Evolutionary conservation across 176 grass and related monocot genomes (phyloP).

Genomic region (Carex kokanica): DNA sequence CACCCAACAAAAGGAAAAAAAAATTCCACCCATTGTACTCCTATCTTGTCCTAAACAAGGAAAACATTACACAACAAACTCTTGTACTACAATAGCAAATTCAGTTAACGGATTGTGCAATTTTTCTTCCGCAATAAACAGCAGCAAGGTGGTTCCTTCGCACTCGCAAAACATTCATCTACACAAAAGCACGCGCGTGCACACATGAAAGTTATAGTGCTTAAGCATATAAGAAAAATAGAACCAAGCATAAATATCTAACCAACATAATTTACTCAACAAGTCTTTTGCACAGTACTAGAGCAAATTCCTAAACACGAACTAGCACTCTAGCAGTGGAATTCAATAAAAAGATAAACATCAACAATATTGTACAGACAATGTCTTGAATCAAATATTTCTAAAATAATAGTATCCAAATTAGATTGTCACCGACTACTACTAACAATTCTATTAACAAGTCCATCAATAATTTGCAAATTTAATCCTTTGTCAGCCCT

Average conservation of each 20-base stretch:
- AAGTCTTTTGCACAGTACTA: constrained; percentile 5
- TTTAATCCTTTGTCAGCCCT: background rate
- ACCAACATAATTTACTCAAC: constrained; percentile 12
- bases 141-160: background rate
- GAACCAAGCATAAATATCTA: background rate
- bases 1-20: background rate
- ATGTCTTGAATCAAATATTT: constrained; percentile 9
- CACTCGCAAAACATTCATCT: background rate
- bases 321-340: constrained; percentile 21
- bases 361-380: constrained; percentile 23
- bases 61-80: background rate
- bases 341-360: constrained; percentile 10
- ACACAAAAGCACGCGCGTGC: no score
- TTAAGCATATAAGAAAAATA: background rate
- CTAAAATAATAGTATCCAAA: constrained; percentile 23
- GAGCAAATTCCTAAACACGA: constrained; percentile 4
- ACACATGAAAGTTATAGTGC: background rate
- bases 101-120: background rate
- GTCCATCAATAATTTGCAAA: constrained; percentile 13
- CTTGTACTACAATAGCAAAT: background rate
- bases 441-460: constrained; percentile 18
- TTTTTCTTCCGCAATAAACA: background rate
- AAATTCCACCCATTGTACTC: background rate
- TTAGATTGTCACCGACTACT: background rate
- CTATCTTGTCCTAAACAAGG: background rate